Percentiles rank a stretch among this genome's conserved stretches.
Conservation (phyloP, 257 asterid species). For the Leptodermis oblonga region DNA sequence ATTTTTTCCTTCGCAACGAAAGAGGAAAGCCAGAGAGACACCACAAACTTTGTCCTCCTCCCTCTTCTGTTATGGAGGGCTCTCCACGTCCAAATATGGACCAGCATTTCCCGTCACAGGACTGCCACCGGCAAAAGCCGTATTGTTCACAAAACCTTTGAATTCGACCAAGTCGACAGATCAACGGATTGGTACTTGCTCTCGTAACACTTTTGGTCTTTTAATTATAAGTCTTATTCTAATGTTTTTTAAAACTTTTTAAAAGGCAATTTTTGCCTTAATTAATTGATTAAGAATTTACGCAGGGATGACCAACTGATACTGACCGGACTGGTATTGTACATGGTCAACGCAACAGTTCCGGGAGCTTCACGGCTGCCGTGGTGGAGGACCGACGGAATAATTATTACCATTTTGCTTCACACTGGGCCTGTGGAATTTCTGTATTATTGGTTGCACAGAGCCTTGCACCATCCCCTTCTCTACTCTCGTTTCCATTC, state of each 20-base stretch:
- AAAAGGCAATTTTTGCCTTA: too few species aligned
- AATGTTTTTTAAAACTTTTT: too few species aligned
- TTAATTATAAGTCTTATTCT: too few species aligned
- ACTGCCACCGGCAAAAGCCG: too few species aligned
- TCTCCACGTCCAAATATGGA: conserved; percentile 56
- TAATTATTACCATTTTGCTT: conserved; percentile 45
- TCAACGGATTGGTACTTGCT: conserved; percentile 63
- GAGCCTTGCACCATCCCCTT: conserved; percentile 90
- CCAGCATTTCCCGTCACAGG: too few species aligned
- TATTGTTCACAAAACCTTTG: conserved; percentile 69
- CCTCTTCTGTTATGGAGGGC: conserved; percentile 52
- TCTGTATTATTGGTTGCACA: conserved; percentile 83
- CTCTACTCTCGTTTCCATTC: conserved; percentile 86
- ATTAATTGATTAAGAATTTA: too few species aligned
- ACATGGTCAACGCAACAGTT: conserved; percentile 19
- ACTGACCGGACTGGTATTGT: conserved; percentile 60
- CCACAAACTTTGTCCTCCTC: conserved; percentile 29
- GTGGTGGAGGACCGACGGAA: conserved; percentile 58
- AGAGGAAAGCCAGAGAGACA: conserved; percentile 34
- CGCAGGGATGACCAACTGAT: conserved; percentile 91
- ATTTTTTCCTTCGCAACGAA: conserved; percentile 34
- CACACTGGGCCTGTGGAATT: conserved; percentile 83
- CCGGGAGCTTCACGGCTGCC: conserved; percentile 35
- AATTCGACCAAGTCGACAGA: conserved; percentile 80
- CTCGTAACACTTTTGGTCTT: too few species aligned